phyloP scores from a whole-genome alignment of 2,329 filamentous ascomycete genomes.

The Colletotrichum spaethianum region DNA sequence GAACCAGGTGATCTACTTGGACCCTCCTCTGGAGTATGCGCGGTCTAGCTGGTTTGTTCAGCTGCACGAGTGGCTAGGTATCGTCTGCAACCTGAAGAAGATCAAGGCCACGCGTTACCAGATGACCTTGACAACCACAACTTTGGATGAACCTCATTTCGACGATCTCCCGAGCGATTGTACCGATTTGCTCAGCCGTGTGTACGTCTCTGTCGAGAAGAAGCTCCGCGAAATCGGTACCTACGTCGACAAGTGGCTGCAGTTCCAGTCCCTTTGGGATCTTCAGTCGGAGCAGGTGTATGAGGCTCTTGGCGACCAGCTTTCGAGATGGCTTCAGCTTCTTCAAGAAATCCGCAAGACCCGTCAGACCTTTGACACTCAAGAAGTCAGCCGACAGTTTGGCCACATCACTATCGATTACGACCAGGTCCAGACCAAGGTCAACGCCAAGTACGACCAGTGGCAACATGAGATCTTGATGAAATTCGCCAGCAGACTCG shows the following conservation, averaged over 20 bases:
- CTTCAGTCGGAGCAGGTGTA: slow-evolving; percentile 96
- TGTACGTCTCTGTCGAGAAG: slow-evolving; percentile 86
- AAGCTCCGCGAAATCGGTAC: slow-evolving; percentile 84
- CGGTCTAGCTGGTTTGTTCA: slow-evolving; percentile 94
- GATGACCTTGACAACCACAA: slow-evolving; percentile 81
- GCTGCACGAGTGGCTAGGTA: slow-evolving; percentile 92
- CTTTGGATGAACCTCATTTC: slow-evolving; percentile 80
- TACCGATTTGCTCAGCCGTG: slow-evolving; percentile 81
- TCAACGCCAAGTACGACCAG: slow-evolving; percentile 99
- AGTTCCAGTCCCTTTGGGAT: slow-evolving; percentile 99
- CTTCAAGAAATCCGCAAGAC: slow-evolving; percentile 98
- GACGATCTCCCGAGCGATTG: slow-evolving; percentile 88
- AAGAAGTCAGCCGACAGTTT: slow-evolving; percentile 92
- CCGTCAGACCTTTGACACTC: slow-evolving; percentile 96
- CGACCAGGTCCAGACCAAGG: slow-evolving; percentile 97
- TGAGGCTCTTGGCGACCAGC: slow-evolving; percentile 89
- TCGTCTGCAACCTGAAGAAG: slow-evolving; percentile 92
- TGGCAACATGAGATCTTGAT: slow-evolving; percentile 98
- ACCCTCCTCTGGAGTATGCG: slow-evolving; percentile 92
- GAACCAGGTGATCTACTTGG: slow-evolving; percentile 97
- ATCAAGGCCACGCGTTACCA: slow-evolving; percentile 97
- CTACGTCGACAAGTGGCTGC: slow-evolving; percentile 98
- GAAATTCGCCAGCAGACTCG: slow-evolving; percentile 92
- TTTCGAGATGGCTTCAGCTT: slow-evolving; percentile 93
- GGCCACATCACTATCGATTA: slow-evolving; percentile 97